phyloP scores from a whole-genome alignment of 176 grass and related monocot species.

The Chrysopogon serrulatus region DNA sequence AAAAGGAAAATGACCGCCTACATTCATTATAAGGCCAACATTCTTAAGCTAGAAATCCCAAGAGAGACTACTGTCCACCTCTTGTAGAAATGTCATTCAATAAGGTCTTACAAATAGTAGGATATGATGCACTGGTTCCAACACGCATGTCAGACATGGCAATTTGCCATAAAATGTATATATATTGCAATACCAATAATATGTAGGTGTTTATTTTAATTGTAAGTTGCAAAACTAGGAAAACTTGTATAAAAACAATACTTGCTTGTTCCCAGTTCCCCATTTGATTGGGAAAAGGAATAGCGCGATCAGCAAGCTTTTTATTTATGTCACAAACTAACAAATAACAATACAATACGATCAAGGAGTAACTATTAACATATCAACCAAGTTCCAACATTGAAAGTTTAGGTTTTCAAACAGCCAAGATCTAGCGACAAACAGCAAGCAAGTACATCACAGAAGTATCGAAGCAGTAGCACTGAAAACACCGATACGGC shows the following conservation, averaged over 20 bases:
- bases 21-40: not conserved
- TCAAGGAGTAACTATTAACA: no score
- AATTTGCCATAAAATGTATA: not conserved
- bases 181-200: not conserved
- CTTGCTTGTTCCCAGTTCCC: not conserved
- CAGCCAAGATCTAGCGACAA: no score
- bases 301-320: not conserved
- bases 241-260: not conserved
- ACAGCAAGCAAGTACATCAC: no score
- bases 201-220: not conserved
- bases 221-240: not conserved
- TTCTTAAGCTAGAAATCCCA: not conserved
- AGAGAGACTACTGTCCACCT: not conserved
- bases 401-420: no score
- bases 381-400: no score
- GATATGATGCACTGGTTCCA: not conserved
- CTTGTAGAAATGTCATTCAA: not conserved
- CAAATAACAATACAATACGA: no score
- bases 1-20: not conserved
- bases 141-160: not conserved
- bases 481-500: no score
- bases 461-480: no score
- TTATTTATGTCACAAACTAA: not conserved
- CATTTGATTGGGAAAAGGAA: not conserved
- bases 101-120: not conserved